Evolutionary conservation across 2,329 filamentous ascomycete species (phyloP), one percentile per base, ranked within the genome.

Genomic region (Penicillium italicum): DNA sequence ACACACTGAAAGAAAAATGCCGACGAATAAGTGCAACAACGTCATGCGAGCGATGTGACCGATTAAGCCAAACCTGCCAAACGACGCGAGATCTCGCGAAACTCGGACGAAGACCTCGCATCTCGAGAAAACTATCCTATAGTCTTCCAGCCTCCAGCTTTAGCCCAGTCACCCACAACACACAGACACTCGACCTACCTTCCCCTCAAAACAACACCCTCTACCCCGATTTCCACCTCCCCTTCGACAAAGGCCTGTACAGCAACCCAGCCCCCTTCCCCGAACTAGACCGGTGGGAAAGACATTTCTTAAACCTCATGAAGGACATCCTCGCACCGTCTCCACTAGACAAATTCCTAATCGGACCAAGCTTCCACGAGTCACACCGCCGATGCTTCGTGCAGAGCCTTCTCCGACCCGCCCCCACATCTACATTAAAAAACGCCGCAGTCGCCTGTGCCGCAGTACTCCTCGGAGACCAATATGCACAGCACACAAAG

Each of bases 301-400:
- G 42, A 26, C 46, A 61, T 22, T 61, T 62, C 22, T n/a, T 62
- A 9, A 59, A 61, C 30, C 43, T 61, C 0, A 61, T 62, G 60
- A 62, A 56, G 53, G 53, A 59, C 16, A 49, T 54, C 7, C 20
- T 41, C 24, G 46, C 31, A 4, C 47, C 60, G 9, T 61, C 54
- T 10, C 60, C 60, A 8, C 49, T 62, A 5, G 58, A 61, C 31
- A 62, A 61, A 33, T 62, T 48, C 33, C 43, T 62, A 7, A 47
- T 61, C 3, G 58, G 58, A 1, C 50, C 58, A 4, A 61, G 43
- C 20, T 61, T 62, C 31, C 44, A 51, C 43, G 50, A 57, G 20
- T 44, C 46, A 0, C 58, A 62, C 40, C 60, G 61, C 36, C 37
- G 41, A 11, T 54, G 49, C 0, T 62, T 62, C 16, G 28, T 63